Percentiles rank a stretch among this genome's conserved stretches.
Conservation (phyloP, 768 basidiomycete genomes). For the Leccinum longicurvipes region DNA sequence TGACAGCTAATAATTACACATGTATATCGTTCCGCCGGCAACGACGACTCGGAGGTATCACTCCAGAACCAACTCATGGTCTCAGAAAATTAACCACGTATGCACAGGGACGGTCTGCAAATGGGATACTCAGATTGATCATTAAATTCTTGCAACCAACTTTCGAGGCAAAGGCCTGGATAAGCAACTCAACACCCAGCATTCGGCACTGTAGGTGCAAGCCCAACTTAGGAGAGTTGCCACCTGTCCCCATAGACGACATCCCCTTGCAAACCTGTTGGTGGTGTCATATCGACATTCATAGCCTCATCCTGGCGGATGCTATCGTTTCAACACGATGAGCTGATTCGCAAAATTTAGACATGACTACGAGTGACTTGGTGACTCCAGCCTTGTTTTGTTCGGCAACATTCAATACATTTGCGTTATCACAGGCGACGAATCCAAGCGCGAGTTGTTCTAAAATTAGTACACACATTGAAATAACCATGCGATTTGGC, state of each 20-base stretch:
- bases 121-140: neutral
- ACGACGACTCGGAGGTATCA: neutral
- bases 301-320: neutral
- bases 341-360: neutral
- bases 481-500: neutral
- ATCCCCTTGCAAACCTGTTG: constrained; percentile 19
- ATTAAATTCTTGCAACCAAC: neutral
- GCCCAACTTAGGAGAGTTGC: neutral
- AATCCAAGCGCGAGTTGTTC: neutral
- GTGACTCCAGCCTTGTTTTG: neutral
- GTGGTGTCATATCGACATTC: constrained; percentile 36
- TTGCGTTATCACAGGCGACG: too few relatives aligned
- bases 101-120: neutral
- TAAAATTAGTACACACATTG: neutral
- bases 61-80: neutral
- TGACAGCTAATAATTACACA: neutral
- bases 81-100: neutral
- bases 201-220: neutral
- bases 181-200: neutral
- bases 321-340: neutral
- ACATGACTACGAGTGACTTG: neutral
- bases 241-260: constrained; percentile 25
- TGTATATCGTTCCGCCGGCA: neutral
- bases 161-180: neutral
- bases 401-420: neutral